Conservation (phyloP, 257 asterid genomes). For the Solanum sitiens region DNA sequence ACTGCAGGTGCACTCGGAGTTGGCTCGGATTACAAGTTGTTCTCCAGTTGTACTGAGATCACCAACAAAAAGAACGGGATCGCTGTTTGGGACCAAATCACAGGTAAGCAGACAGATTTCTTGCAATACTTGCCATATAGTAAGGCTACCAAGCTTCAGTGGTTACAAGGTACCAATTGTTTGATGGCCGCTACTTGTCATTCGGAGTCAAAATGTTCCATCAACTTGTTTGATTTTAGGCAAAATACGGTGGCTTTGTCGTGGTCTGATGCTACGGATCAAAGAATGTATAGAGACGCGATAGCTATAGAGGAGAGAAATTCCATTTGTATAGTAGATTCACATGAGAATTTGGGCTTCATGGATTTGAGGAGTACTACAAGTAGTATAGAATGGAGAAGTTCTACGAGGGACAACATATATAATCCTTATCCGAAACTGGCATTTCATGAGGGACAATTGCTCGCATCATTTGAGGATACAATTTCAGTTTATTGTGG, state of each 20-base stretch:
- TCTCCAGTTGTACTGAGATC: conserved; percentile 35
- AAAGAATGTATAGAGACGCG: conserved; percentile 21
- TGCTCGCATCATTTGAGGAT: conserved; percentile 58
- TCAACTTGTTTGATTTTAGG: conserved; percentile 55
- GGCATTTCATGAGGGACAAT: conserved; percentile 27
- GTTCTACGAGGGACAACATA: background rate
- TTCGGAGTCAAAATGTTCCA: background rate
- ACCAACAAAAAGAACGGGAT: too few species aligned
- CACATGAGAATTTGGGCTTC: conserved; percentile 74
- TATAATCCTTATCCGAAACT: conserved; percentile 59
- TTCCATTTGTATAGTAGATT: conserved; percentile 37
- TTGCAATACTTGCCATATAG: too few species aligned
- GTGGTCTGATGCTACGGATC: too few species aligned
- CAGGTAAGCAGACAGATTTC: conserved; percentile 51
- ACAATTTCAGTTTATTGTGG: conserved; percentile 69
- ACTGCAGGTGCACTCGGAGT: conserved; percentile 63
- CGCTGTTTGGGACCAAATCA: conserved; percentile 43
- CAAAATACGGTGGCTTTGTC: background rate
- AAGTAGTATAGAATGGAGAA: conserved; percentile 11
- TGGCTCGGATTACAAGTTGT: conserved; percentile 47
- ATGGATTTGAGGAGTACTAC: conserved; percentile 54
- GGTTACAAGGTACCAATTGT: conserved; percentile 54
- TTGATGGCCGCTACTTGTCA: conserved; percentile 32
- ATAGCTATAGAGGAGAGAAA: conserved; percentile 23
- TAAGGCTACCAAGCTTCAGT: conserved; percentile 63